Conservation (phyloP, 2,329 filamentous ascomycete species). For the Xylariaceae sp. region DNA sequence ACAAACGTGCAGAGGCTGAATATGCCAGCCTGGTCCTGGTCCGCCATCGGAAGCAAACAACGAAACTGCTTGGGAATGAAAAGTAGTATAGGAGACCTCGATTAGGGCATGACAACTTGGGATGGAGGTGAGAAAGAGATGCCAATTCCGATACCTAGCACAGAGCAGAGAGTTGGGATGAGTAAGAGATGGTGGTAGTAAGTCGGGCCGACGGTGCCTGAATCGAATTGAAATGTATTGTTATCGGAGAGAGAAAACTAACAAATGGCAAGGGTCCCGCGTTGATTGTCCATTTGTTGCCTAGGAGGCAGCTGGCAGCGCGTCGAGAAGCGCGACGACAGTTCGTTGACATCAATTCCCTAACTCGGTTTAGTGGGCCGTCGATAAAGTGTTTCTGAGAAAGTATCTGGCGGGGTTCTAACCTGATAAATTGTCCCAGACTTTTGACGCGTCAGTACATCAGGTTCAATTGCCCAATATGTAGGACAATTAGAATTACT, state of each 20-base stretch:
- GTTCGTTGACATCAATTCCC: background rate
- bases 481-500: too few species aligned
- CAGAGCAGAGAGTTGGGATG: too few species aligned
- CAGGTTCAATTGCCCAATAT: too few species aligned
- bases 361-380: too few species aligned
- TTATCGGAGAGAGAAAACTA: background rate
- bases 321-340: background rate
- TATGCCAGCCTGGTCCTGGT: slow-evolving; percentile 21
- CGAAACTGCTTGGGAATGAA: background rate
- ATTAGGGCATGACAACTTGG: slow-evolving; percentile 12
- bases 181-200: too few species aligned
- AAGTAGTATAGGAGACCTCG: background rate
- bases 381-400: too few species aligned
- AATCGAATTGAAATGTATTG: too few species aligned
- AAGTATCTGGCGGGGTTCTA: too few species aligned
- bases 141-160: too few species aligned
- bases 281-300: slow-evolving; percentile 3
- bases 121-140: background rate
- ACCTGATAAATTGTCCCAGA: too few species aligned
- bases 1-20: slow-evolving; percentile 27
- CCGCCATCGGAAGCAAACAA: slow-evolving; percentile 23
- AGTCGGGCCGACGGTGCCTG: too few species aligned
- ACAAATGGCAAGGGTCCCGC: slow-evolving; percentile 1
- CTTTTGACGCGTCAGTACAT: too few species aligned
- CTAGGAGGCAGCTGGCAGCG: slow-evolving; percentile 3